These are phyloP conservation scores for Anacardium occidentale DNA, from an alignment of 345 rosid species.

Conservation along the genomic window DNA sequence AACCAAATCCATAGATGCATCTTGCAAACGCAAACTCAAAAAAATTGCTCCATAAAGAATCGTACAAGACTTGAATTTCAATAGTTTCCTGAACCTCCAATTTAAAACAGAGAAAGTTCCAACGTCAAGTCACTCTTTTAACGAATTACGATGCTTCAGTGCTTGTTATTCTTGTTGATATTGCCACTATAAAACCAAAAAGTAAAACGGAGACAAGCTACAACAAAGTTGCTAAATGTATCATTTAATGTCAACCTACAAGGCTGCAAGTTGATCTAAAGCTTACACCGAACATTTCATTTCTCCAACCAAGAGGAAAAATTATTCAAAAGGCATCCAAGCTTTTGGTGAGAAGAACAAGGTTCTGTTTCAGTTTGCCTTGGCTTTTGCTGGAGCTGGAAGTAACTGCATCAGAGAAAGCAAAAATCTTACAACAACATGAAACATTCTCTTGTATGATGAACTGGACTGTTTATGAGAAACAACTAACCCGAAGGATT, in stretches of 20 bases:
- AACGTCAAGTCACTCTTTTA: too few relatives aligned
- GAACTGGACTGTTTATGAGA: neutral
- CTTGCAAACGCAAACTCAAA: too few relatives aligned
- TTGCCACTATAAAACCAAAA: neutral
- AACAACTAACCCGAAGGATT: neutral
- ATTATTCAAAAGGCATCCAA: constrained; percentile 30
- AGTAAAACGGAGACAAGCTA: constrained; percentile 20
- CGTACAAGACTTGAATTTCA: too few relatives aligned
- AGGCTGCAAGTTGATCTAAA: constrained; percentile 22
- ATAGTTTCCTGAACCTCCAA: too few relatives aligned
- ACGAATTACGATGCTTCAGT: too few relatives aligned
- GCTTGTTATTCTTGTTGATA: too few relatives aligned
- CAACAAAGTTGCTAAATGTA: constrained; percentile 15
- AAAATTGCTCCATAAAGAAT: too few relatives aligned
- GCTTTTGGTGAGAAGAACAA: constrained; percentile 20
- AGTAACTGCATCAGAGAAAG: constrained; percentile 51
- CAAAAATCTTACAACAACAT: neutral
- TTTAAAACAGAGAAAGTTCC: too few relatives aligned
- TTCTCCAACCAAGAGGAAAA: constrained; percentile 19
- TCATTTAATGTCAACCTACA: constrained; percentile 20
- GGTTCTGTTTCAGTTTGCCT: constrained; percentile 39
- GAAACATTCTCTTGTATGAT: neutral
- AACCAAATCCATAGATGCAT: too few relatives aligned
- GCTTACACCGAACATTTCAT: constrained; percentile 32
- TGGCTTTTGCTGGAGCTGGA: constrained; percentile 61